Percentiles rank a stretch among this genome's conserved stretches.
phyloP scores from a whole-genome alignment of 192 early-diverging fungal species.

The Entomortierella lignicola region DNA sequence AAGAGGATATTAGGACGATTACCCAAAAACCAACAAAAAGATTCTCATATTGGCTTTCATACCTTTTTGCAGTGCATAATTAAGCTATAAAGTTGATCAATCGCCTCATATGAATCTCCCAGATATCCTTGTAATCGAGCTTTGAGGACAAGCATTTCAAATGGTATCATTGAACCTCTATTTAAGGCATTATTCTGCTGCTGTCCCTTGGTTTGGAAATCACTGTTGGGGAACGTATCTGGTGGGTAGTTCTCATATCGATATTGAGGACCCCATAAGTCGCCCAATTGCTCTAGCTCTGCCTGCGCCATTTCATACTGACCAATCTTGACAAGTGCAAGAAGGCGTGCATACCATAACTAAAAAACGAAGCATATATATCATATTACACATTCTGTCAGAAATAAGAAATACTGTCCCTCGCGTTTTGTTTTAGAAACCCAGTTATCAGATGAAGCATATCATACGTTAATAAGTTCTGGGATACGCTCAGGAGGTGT shows the following conservation, averaged over 20 bases:
- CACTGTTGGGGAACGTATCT: conserved; percentile 7
- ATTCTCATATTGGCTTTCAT: no score
- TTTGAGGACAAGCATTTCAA: conserved; percentile 60
- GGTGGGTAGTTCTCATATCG: conserved; percentile 58
- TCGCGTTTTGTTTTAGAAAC: no score
- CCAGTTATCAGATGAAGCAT: no score
- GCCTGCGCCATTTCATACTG: conserved; percentile 64
- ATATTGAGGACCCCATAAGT: conserved; percentile 57
- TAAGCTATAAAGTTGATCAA: conserved; percentile 57
- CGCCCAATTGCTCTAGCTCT: conserved; percentile 63
- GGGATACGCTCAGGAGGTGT: conserved; percentile 49
- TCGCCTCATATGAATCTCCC: conserved; percentile 50
- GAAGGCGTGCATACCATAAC: conserved; percentile 64
- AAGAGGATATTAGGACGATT: no score
- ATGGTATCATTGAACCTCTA: conserved; percentile 60
- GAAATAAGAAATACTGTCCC: neutral
- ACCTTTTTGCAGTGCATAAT: conserved; percentile 61
- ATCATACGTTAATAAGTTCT: conserved; percentile 57
- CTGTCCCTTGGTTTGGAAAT: conserved; percentile 21
- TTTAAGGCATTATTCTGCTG: conserved; percentile 1
- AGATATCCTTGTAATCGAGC: conserved; percentile 56
- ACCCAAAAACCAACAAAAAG: no score
- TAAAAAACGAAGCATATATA: conserved; percentile 7
- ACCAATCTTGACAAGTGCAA: conserved; percentile 58
- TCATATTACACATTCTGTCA: neutral